Evolutionary conservation across 2,329 filamentous ascomycete genomes (phyloP).

Genomic region (Davidsoniella australis): DNA sequence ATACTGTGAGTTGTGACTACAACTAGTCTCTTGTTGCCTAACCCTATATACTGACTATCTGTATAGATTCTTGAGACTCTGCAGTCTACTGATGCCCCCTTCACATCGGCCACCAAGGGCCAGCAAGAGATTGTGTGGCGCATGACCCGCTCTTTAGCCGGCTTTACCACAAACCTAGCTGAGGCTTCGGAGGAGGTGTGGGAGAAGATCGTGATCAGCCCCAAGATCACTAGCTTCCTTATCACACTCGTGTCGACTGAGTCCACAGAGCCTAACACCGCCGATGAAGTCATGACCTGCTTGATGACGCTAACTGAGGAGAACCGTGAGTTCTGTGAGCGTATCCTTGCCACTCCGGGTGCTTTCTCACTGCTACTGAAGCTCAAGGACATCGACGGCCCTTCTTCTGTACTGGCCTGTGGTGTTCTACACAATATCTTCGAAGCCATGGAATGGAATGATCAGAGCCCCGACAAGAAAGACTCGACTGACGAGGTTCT

Average conservation of each 20-base stretch:
- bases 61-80: slow-evolving; percentile 28
- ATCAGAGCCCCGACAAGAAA: slow-evolving; percentile 30
- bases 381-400: slow-evolving; percentile 29
- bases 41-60: neutral
- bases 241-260: slow-evolving; percentile 32
- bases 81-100: slow-evolving; percentile 23
- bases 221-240: slow-evolving; percentile 34
- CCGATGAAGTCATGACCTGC: slow-evolving; percentile 28
- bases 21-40: neutral
- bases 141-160: slow-evolving; percentile 35
- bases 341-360: slow-evolving; percentile 31
- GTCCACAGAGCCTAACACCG: slow-evolving; percentile 23
- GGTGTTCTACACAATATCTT: slow-evolving; percentile 48
- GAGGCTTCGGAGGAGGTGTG: slow-evolving; percentile 45
- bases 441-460: slow-evolving; percentile 33
- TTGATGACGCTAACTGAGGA: slow-evolving; percentile 44
- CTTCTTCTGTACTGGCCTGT: slow-evolving; percentile 38
- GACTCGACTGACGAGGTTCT: slow-evolving; percentile 33
- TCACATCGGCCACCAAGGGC: slow-evolving; percentile 32
- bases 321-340: slow-evolving; percentile 34
- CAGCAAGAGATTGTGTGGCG: slow-evolving; percentile 37
- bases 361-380: slow-evolving; percentile 33
- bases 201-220: slow-evolving; percentile 32
- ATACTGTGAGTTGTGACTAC: slow-evolving; percentile 26
- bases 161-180: slow-evolving; percentile 34